phyloP scores from a whole-genome alignment of 495 filamentous ascomycete species.

The Xylaria scruposa region DNA sequence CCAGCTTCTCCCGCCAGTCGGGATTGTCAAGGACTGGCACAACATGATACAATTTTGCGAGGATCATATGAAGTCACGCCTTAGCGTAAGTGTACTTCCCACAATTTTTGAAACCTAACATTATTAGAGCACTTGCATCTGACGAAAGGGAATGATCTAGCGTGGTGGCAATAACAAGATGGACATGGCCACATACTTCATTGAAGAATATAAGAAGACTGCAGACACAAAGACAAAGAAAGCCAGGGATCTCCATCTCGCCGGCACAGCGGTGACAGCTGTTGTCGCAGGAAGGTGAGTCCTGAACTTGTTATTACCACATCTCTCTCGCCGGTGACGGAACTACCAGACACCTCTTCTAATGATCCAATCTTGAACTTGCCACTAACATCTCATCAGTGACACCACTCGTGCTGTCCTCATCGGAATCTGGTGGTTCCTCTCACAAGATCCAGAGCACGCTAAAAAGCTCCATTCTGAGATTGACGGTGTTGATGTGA shows the following conservation, averaged over 20 bases:
- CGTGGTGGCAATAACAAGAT: conserved; percentile 20
- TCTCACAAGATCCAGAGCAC: conserved; percentile 30
- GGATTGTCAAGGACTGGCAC: conserved; percentile 28
- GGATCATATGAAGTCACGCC: conserved; percentile 24
- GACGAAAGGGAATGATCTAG: conserved; percentile 10
- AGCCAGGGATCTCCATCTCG: conserved; percentile 28
- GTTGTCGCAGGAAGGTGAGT: conserved; percentile 35
- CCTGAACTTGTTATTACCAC: background rate
- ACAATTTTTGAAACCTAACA: background rate
- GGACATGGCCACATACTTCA: conserved; percentile 31
- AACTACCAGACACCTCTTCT: background rate
- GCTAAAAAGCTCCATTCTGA: conserved; percentile 26
- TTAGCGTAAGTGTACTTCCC: conserved; percentile 17
- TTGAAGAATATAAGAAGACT: conserved; percentile 29
- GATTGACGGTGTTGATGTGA: conserved; percentile 13
- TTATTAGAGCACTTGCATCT: background rate
- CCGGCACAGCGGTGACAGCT: conserved; percentile 31
- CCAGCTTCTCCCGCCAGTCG: conserved; percentile 24
- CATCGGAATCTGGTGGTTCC: conserved; percentile 28
- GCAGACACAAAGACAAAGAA: conserved; percentile 17
- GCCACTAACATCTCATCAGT: conserved; percentile 17
- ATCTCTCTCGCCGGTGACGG: background rate
- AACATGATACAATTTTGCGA: conserved; percentile 31
- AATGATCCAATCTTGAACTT: background rate
- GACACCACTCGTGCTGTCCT: conserved; percentile 27